Conservation (phyloP, 305 asterid species). For the Fraxinus nigra region DNA sequence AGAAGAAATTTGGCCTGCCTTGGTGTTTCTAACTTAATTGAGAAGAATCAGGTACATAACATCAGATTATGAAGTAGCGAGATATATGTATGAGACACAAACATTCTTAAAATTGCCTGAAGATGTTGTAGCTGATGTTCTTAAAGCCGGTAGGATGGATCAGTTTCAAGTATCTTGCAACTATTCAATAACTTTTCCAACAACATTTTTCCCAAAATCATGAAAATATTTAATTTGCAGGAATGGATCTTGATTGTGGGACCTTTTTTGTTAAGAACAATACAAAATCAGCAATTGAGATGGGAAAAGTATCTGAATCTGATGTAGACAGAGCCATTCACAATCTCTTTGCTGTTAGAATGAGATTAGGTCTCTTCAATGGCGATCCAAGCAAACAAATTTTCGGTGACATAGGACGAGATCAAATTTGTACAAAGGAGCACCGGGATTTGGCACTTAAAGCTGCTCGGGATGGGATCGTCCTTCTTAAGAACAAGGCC, state of each 20-base stretch:
- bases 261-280: slow-evolving; percentile 32
- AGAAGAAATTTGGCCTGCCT: background rate
- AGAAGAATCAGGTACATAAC: slow-evolving; percentile 55
- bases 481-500: slow-evolving; percentile 47
- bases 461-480: slow-evolving; percentile 53
- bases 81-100: slow-evolving; percentile 44
- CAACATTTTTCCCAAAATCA: background rate
- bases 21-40: background rate
- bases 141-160: slow-evolving; percentile 56
- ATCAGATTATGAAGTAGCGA: slow-evolving; percentile 67
- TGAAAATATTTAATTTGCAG: slow-evolving; percentile 21
- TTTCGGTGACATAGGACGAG: slow-evolving; percentile 36
- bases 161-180: background rate
- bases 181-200: background rate
- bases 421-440: slow-evolving; percentile 42
- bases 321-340: slow-evolving; percentile 56
- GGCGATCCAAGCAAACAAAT: slow-evolving; percentile 36
- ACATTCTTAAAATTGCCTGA: slow-evolving; percentile 50
- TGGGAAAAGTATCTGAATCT: slow-evolving; percentile 43
- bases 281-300: slow-evolving; percentile 49
- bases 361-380: slow-evolving; percentile 62
- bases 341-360: slow-evolving; percentile 49
- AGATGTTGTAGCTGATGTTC: slow-evolving; percentile 61
- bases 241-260: slow-evolving; percentile 68
- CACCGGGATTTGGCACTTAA: slow-evolving; percentile 55